Percentiles rank a stretch among this genome's conserved stretches.
Evolutionary conservation across 2,329 filamentous ascomycete genomes (phyloP).

Genomic region (Sporothrix dimorphospora): DNA sequence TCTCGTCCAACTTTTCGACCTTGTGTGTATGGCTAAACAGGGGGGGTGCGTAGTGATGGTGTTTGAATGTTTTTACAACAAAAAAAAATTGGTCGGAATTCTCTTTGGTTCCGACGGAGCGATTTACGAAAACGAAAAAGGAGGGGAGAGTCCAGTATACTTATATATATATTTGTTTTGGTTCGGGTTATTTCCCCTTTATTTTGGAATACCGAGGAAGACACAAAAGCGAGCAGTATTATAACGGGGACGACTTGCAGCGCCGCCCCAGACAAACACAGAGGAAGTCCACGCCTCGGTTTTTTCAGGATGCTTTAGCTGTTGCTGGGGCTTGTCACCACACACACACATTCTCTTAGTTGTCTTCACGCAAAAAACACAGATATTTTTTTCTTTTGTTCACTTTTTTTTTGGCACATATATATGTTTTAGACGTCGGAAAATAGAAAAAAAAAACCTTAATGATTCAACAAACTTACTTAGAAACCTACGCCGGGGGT

Average conservation of each 20-base stretch:
- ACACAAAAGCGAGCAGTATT: background rate
- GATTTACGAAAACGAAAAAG: background rate
- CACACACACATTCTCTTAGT: background rate
- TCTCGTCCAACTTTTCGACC: background rate
- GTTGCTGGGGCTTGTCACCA: background rate
- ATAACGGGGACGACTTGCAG: background rate
- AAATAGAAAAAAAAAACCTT: constrained; percentile 14
- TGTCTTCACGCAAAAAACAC: background rate
- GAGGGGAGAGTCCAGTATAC: background rate
- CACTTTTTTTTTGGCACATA: constrained; percentile 14
- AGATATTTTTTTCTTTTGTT: constrained; percentile 15
- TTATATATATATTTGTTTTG: background rate
- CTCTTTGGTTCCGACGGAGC: background rate
- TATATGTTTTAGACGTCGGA: constrained; percentile 7
- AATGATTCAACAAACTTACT: constrained; percentile 13
- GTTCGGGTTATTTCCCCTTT: background rate
- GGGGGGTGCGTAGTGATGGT: background rate
- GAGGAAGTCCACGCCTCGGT: background rate
- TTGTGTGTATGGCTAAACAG: background rate
- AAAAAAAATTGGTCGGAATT: background rate
- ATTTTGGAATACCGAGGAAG: background rate
- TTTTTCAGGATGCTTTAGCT: background rate
- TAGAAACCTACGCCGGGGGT: background rate
- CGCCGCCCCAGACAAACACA: background rate
- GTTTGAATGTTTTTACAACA: background rate